Evolutionary conservation across 768 basidiomycete genomes (phyloP), one percentile per base, ranked within the genome.

Genomic region (Solioccasus polychromus): DNA sequence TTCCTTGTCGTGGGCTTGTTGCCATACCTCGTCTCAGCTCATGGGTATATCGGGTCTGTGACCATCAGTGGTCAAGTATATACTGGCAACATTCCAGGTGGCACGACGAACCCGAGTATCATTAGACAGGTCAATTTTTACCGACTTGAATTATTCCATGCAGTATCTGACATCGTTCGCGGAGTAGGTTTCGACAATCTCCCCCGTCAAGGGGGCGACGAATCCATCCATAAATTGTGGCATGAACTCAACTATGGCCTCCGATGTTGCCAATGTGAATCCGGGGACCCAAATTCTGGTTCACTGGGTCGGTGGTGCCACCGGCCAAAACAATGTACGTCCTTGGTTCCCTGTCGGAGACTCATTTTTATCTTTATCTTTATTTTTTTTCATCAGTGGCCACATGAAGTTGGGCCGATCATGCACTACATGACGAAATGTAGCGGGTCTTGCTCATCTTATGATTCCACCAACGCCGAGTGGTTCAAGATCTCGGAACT

Each of bases 341-440:
- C 34, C 26, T 32, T 41, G 1, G 20, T 15, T 2, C 5, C 28
- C 34, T 24, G 14, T 11, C 4, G 18, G 18, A 22, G 22, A 47
- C 1, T 3, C 47, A 38, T 4, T 47, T 6, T 9, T 24, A 24
- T 15, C 36, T 44, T 14, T 12, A 26, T n/a, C n/a, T n/a, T n/a
- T n/a, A n/a, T n/a, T n/a, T n/a, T n/a, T n/a, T n/a, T n/a, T n/a
- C n/a, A n/a, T n/a, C 35, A 75, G 68, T 78, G 76, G 79, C 69
- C 69, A 2, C 79, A 87, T 60, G 69, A 78, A 43, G 76, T 69
- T 15, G 87, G 86, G 1, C 85, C 85, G 1, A 70, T 87, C 68
- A 68, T 88, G 66, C 85, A 83, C 39, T 89, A 88, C 64, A 74
- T 90, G 76, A 75, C 85, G 4, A 64, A 69, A 38, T 90, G 88